phyloP scores from a whole-genome alignment of 257 asterid genomes.

The Solanum piurae region DNA sequence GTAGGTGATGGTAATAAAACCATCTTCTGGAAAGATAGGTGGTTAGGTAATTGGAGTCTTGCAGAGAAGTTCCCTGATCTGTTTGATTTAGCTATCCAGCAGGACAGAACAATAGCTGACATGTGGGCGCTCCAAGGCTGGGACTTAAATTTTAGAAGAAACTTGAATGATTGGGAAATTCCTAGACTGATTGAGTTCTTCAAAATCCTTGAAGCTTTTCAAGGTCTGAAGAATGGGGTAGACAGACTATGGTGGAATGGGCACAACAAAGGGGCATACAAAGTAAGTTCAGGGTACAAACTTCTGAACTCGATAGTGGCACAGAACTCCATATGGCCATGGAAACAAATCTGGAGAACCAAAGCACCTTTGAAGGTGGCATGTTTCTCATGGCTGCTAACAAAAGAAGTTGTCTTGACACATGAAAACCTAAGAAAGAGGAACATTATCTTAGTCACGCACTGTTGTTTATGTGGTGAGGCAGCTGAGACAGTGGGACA shows the following conservation, averaged over 20 bases:
- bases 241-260: neutral
- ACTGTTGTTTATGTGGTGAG: neutral
- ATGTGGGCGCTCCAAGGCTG: neutral
- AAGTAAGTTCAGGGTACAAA: neutral
- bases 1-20: neutral
- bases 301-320: neutral
- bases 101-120: neutral
- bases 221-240: neutral
- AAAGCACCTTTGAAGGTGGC: neutral
- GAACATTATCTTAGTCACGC: neutral
- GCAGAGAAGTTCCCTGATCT: neutral
- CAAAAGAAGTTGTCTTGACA: neutral
- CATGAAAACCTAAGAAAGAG: neutral
- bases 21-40: neutral
- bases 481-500: neutral
- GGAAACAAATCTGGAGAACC: neutral
- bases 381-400: neutral
- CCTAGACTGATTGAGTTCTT: neutral
- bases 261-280: neutral
- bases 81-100: neutral
- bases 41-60: neutral
- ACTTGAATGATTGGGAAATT: neutral
- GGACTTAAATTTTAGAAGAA: neutral
- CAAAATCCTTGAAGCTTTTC: neutral
- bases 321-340: neutral